phyloP scores from a whole-genome alignment of 805 yeast species.

The Sugiyamaella marilandica region DNA sequence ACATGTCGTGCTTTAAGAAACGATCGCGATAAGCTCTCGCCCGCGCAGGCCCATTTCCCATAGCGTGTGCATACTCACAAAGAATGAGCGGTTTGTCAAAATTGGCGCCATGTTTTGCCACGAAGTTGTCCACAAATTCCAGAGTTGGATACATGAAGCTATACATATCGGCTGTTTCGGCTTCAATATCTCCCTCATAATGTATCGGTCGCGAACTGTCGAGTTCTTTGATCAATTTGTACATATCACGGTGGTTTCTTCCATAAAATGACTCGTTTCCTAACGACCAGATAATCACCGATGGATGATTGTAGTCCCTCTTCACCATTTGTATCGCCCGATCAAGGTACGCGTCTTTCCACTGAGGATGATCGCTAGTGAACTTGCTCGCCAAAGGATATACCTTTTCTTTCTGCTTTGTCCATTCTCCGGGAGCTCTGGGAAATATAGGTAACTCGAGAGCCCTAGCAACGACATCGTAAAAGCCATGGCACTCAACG shows the following conservation, averaged over 20 bases:
- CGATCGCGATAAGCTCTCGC: slow-evolving; percentile 32
- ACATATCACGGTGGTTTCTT: slow-evolving; percentile 31
- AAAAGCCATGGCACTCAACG: slow-evolving; percentile 36
- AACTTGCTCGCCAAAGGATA: slow-evolving; percentile 21
- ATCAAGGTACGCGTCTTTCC: slow-evolving; percentile 35
- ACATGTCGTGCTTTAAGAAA: slow-evolving; percentile 28
- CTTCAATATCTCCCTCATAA: slow-evolving; percentile 34
- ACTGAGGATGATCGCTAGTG: slow-evolving; percentile 30
- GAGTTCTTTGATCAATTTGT: slow-evolving; percentile 23
- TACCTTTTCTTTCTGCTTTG: slow-evolving; percentile 6
- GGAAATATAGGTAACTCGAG: slow-evolving; percentile 11
- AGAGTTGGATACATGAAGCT: slow-evolving; percentile 33
- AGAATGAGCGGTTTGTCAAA: slow-evolving; percentile 32
- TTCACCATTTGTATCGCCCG: slow-evolving; percentile 32
- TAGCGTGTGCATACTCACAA: slow-evolving; percentile 38
- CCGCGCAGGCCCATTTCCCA: slow-evolving; percentile 39
- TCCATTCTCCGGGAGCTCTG: slow-evolving; percentile 8
- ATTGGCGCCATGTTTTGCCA: slow-evolving; percentile 11
- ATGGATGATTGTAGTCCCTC: slow-evolving; percentile 35
- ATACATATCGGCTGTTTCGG: slow-evolving; percentile 30
- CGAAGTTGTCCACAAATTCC: slow-evolving; percentile 18
- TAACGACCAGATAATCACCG: slow-evolving; percentile 35
- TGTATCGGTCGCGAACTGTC: slow-evolving; percentile 34
- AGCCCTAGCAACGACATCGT: slow-evolving; percentile 16
- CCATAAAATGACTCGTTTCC: slow-evolving; percentile 38